A percentile compares a stretch with the other conserved stretches of the same genome.
phyloP scores from a whole-genome alignment of 2,329 filamentous ascomycete species.

The Pseudocercospora vitis region DNA sequence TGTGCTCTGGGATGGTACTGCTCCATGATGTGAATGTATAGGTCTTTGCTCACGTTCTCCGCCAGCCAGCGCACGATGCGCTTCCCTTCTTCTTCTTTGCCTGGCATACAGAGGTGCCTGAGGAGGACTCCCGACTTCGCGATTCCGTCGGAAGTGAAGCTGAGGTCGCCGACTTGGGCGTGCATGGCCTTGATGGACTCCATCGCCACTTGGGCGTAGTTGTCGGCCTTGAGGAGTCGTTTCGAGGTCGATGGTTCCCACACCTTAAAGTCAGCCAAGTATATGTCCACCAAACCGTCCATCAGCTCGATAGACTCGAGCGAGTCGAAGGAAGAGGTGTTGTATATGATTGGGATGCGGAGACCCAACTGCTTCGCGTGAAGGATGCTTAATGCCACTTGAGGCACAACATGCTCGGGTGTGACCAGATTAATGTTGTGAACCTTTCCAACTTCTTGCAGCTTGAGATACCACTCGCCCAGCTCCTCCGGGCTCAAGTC shows the following conservation, averaged over 20 bases:
- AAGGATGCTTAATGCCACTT: slow-evolving; percentile 75
- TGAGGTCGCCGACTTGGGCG: slow-evolving; percentile 75
- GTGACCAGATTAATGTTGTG: slow-evolving; percentile 90
- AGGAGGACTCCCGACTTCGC: slow-evolving; percentile 75
- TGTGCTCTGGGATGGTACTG: slow-evolving; percentile 80
- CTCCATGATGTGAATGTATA: slow-evolving; percentile 86
- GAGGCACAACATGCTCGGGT: slow-evolving; percentile 82
- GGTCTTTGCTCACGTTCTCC: slow-evolving; percentile 67
- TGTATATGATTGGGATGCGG: slow-evolving; percentile 75
- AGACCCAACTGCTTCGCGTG: slow-evolving; percentile 70
- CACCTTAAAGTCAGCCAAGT: slow-evolving; percentile 85
- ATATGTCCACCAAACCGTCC: slow-evolving; percentile 80
- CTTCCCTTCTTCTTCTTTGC: slow-evolving; percentile 69
- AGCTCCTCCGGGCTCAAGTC: slow-evolving; percentile 76
- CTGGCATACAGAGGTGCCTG: slow-evolving; percentile 82
- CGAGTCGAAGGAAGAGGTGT: slow-evolving; percentile 79
- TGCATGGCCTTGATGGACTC: slow-evolving; percentile 82
- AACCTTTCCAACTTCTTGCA: slow-evolving; percentile 69
- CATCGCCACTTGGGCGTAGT: slow-evolving; percentile 69
- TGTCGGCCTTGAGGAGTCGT: slow-evolving; percentile 73
- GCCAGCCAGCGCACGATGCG: slow-evolving; percentile 77
- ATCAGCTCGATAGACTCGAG: slow-evolving; percentile 69
- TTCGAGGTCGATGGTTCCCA: slow-evolving; percentile 68
- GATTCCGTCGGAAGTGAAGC: slow-evolving; percentile 77
- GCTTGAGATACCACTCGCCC: slow-evolving; percentile 78